phyloP scores from a whole-genome alignment of 129 eudicot genomes.

The Cynara cardunculus region DNA sequence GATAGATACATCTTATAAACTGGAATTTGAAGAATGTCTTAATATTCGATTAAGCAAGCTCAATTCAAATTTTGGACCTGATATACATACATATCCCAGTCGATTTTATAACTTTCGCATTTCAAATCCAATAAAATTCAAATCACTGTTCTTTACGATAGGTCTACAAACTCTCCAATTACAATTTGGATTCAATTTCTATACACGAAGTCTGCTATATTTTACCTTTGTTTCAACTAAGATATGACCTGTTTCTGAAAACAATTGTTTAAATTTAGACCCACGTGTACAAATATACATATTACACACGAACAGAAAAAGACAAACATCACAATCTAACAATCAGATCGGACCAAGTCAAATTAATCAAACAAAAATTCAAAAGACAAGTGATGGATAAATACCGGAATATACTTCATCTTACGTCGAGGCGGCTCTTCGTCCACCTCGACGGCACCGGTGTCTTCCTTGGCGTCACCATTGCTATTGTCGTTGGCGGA shows the following conservation, averaged over 20 bases:
- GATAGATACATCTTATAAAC: neutral
- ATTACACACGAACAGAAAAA: neutral
- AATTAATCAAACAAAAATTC: neutral
- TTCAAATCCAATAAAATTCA: no score
- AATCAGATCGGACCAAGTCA: slow-evolving; percentile 4
- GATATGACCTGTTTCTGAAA: neutral
- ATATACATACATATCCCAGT: neutral
- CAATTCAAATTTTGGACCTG: neutral
- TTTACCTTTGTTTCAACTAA: neutral
- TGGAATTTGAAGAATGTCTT: neutral
- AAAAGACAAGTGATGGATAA: neutral
- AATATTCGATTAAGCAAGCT: neutral
- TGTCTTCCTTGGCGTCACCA: slow-evolving; percentile 27
- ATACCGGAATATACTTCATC: slow-evolving; percentile 89
- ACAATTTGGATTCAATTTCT: neutral
- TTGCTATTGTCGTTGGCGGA: slow-evolving; percentile 9
- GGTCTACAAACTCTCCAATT: neutral
- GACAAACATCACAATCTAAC: neutral
- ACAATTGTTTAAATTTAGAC: neutral
- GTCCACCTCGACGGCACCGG: slow-evolving; percentile 14
- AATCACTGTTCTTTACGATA: neutral
- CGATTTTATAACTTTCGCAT: neutral
- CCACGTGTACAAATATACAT: neutral
- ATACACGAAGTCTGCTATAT: neutral
- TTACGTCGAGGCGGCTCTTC: slow-evolving; percentile 66